Conservation (phyloP, 2,329 filamentous ascomycete genomes). For the Metarhizium album region DNA sequence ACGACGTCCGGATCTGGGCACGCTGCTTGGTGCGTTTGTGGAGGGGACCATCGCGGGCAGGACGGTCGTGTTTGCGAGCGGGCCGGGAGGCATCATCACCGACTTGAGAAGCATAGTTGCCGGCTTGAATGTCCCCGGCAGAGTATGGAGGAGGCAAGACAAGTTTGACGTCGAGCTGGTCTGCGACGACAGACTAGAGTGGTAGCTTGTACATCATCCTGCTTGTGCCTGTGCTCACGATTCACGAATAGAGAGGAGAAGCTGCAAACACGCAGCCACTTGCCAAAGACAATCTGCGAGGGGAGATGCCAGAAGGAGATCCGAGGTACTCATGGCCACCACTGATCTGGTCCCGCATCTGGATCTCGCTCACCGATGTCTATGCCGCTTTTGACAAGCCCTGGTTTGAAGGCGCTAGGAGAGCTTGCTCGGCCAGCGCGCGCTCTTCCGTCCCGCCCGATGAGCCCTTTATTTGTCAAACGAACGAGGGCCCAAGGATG, state of each 20-base stretch:
- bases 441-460: too few species aligned
- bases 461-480: too few species aligned
- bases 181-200: conserved; percentile 51
- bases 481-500: too few species aligned
- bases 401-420: too few species aligned
- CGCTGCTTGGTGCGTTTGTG: conserved; percentile 38
- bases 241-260: too few species aligned
- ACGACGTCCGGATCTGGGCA: conserved; percentile 35
- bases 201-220: conserved; percentile 17
- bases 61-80: conserved; percentile 49
- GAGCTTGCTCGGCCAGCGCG: too few species aligned
- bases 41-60: conserved; percentile 33
- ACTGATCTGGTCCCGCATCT: not conserved
- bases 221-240: not conserved
- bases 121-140: conserved; percentile 35
- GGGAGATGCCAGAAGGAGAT: not conserved
- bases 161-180: conserved; percentile 44
- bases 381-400: not conserved
- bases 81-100: conserved; percentile 48
- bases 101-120: conserved; percentile 46
- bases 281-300: too few species aligned
- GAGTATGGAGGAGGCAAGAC: conserved; percentile 48
- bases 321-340: too few species aligned
- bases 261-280: too few species aligned
- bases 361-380: not conserved